Evolutionary conservation across 352 stramenopile genomes (phyloP).

Genomic region (Phytophthora pini): DNA sequence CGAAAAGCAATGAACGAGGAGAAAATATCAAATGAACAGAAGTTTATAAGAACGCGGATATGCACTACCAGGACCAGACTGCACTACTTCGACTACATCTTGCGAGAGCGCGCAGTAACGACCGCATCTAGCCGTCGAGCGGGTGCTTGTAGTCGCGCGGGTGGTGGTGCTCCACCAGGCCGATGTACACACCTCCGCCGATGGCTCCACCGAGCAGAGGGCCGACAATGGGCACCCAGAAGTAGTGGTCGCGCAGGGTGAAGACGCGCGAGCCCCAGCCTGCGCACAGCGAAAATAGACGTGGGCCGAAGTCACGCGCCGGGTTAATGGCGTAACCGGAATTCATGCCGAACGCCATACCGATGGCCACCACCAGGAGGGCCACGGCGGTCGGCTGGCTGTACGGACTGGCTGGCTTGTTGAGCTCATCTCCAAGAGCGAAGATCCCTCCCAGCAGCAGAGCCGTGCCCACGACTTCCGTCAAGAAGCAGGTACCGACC

Average conservation of each 20-base stretch:
- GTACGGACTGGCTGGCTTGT: slow-evolving; percentile 48
- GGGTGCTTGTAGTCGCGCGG: slow-evolving; percentile 45
- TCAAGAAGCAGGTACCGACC: slow-evolving; percentile 47
- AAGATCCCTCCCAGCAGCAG: slow-evolving; percentile 57
- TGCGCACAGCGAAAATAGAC: slow-evolving; percentile 41
- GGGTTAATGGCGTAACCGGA: slow-evolving; percentile 69
- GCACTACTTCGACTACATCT: neutral
- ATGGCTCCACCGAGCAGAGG: slow-evolving; percentile 39
- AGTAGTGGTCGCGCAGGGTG: slow-evolving; percentile 44
- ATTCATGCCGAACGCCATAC: slow-evolving; percentile 75
- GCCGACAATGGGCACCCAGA: slow-evolving; percentile 33
- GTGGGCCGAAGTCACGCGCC: slow-evolving; percentile 48
- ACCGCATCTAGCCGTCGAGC: slow-evolving; percentile 14
- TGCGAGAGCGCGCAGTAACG: neutral
- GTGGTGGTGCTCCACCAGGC: slow-evolving; percentile 46
- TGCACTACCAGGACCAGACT: slow-evolving; percentile 1
- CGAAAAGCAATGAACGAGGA: neutral
- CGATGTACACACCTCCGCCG: slow-evolving; percentile 38
- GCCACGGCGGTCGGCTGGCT: slow-evolving; percentile 42
- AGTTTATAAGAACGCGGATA: slow-evolving; percentile 11
- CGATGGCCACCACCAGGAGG: slow-evolving; percentile 55
- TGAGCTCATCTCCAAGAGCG: slow-evolving; percentile 48
- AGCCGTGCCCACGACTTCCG: slow-evolving; percentile 54
- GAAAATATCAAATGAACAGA: neutral
- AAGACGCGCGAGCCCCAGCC: slow-evolving; percentile 51